These are phyloP conservation scores for Diaporthe citri DNA, from an alignment of 2,329 filamentous ascomycete genomes.

Conservation along the genomic window DNA sequence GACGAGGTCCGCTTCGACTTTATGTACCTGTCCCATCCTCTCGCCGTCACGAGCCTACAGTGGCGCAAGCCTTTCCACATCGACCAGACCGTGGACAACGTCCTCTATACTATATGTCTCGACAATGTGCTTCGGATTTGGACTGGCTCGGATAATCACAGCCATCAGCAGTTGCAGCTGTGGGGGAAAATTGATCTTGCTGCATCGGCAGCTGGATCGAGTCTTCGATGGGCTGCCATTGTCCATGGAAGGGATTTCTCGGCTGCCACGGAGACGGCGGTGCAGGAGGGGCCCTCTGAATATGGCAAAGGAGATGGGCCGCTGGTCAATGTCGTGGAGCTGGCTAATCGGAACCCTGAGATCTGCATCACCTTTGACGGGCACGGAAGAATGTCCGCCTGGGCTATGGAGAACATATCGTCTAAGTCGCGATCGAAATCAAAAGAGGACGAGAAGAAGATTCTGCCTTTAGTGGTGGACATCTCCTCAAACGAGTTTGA, in stretches of 20 bases:
- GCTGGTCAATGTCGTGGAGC: slow-evolving; percentile 85
- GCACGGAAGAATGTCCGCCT: slow-evolving; percentile 88
- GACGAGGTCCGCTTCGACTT: slow-evolving; percentile 91
- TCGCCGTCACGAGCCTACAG: slow-evolving; percentile 82
- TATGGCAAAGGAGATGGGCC: slow-evolving; percentile 76
- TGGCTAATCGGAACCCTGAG: slow-evolving; percentile 88
- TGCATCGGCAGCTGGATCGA: slow-evolving; percentile 55
- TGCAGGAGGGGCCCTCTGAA: slow-evolving; percentile 69
- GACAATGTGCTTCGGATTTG: slow-evolving; percentile 87
- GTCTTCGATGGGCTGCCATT: slow-evolving; percentile 79
- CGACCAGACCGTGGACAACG: slow-evolving; percentile 85
- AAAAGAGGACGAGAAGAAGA: slow-evolving; percentile 64
- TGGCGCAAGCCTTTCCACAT: slow-evolving; percentile 86
- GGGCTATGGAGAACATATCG: slow-evolving; percentile 90
- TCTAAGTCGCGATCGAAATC: slow-evolving; percentile 67
- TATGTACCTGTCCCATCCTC: slow-evolving; percentile 88
- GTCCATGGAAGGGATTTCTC: slow-evolving; percentile 86
- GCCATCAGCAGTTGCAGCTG: slow-evolving; percentile 78
- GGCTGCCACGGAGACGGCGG: slow-evolving; percentile 80
- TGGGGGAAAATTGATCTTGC: slow-evolving; percentile 86
- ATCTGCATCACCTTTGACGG: slow-evolving; percentile 88
- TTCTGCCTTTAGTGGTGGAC: slow-evolving; percentile 86
- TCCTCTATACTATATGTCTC: slow-evolving; percentile 88
- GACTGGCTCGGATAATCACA: slow-evolving; percentile 80
- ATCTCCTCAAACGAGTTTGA: slow-evolving; percentile 71